phyloP scores from a whole-genome alignment of 192 early-diverging fungal species.

The Backusella parvicylindrica region DNA sequence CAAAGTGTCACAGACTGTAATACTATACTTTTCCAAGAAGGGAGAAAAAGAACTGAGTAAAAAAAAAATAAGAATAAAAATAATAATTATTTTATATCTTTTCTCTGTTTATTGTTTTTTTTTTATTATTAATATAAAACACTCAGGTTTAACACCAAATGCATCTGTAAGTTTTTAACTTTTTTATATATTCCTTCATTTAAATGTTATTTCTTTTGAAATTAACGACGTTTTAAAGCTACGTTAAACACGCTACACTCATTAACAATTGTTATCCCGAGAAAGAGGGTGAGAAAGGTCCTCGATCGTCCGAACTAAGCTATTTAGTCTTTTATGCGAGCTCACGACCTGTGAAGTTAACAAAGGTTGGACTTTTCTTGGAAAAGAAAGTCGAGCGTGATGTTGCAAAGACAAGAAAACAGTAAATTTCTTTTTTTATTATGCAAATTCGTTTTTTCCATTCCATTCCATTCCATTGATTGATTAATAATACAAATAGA shows the following conservation, averaged over 20 bases:
- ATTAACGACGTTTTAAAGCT: slow-evolving; percentile 9
- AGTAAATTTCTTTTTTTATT: slow-evolving; percentile 48
- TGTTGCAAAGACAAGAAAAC: slow-evolving; percentile 52
- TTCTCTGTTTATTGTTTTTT: neutral
- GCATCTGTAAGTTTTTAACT: neutral
- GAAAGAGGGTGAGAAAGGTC: slow-evolving; percentile 62
- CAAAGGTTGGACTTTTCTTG: slow-evolving; percentile 84
- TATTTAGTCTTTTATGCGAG: slow-evolving; percentile 86
- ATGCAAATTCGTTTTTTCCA: no score
- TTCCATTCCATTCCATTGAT: no score
- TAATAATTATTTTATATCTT: neutral
- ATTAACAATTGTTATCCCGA: slow-evolving; percentile 74
- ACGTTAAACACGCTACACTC: slow-evolving; percentile 75
- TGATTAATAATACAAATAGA: slow-evolving; percentile 31
- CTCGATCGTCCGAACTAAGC: slow-evolving; percentile 79
- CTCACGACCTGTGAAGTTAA: slow-evolving; percentile 84
- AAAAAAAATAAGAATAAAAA: neutral
- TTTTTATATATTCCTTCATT: neutral
- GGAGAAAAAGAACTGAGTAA: neutral
- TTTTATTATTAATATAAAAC: neutral
- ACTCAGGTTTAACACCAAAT: neutral
- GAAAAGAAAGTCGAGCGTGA: slow-evolving; percentile 69
- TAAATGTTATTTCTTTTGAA: neutral
- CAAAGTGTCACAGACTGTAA: neutral
- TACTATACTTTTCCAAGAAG: neutral